Conservation (phyloP, 306 rosid species). For the Fragaria nilgerrensis region DNA sequence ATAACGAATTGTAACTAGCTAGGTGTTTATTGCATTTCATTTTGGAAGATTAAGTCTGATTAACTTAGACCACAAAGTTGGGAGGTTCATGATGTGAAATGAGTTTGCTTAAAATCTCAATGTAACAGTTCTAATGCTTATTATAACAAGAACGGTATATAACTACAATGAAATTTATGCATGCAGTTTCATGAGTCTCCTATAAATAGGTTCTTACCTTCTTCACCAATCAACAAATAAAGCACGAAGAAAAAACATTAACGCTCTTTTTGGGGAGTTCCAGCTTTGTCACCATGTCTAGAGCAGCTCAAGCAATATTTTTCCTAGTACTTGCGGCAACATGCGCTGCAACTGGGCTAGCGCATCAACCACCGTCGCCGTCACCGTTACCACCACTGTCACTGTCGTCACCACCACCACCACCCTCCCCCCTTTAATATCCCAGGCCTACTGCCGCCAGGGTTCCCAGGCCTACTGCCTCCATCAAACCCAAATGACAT, state of each 20-base stretch:
- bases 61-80: neutral
- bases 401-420: too few species aligned
- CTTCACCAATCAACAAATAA: neutral
- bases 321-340: neutral
- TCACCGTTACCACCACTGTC: too few species aligned
- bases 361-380: neutral
- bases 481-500: neutral
- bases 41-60: too few species aligned
- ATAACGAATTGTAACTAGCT: too few species aligned
- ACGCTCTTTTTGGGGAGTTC: neutral
- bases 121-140: neutral
- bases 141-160: too few species aligned
- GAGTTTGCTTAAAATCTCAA: neutral
- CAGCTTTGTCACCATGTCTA: conserved; percentile 7
- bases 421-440: neutral
- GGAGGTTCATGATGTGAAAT: neutral
- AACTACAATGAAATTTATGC: neutral
- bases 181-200: neutral
- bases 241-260: neutral
- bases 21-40: neutral
- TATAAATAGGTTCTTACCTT: neutral
- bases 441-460: neutral
- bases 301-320: neutral
- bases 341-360: neutral
- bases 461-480: neutral